A percentile compares a stretch with the other conserved stretches of the same genome.
Evolutionary conservation across 106 monocot genomes (phyloP).

Genomic region (Vanilla planifolia): DNA sequence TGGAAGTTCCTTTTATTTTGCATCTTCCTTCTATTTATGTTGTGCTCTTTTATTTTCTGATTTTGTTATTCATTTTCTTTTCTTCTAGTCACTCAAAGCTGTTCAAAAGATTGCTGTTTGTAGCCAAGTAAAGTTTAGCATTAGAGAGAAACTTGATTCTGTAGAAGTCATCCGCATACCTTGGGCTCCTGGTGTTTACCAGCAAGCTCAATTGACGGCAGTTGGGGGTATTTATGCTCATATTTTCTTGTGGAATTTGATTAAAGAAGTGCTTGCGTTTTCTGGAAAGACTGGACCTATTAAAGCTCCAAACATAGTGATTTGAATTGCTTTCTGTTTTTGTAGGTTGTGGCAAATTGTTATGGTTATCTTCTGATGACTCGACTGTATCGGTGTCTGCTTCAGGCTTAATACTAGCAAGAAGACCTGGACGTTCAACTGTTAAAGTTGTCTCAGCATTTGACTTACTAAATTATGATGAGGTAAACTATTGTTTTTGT

Average conservation of each 20-base stretch:
- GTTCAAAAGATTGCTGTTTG: slow-evolving; percentile 73
- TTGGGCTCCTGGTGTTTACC: slow-evolving; percentile 80
- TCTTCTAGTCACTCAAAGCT: slow-evolving; percentile 56
- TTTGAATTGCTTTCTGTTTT: not conserved
- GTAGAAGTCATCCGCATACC: slow-evolving; percentile 52
- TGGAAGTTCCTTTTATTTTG: not conserved
- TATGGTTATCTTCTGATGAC: slow-evolving; percentile 70
- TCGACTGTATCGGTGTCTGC: slow-evolving; percentile 48
- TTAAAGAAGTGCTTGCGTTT: no score
- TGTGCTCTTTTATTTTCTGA: not conserved
- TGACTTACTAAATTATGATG: slow-evolving; percentile 77
- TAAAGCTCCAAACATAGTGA: no score
- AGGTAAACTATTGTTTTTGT: slow-evolving; percentile 41
- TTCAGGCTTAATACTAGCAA: slow-evolving; percentile 45
- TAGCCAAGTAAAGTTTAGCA: slow-evolving; percentile 48
- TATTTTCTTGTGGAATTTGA: not conserved
- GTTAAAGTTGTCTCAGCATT: slow-evolving; percentile 68
- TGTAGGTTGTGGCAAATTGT: slow-evolving; percentile 67
- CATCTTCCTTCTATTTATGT: not conserved
- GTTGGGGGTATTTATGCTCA: slow-evolving; percentile 52
- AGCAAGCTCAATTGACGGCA: slow-evolving; percentile 64
- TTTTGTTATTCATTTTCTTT: slow-evolving; percentile 1
- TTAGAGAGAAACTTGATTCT: slow-evolving; percentile 20
- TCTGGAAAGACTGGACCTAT: no score
- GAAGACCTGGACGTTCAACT: slow-evolving; percentile 48